phyloP scores from a whole-genome alignment of 768 basidiomycete genomes.

The Mycena alexandri region DNA sequence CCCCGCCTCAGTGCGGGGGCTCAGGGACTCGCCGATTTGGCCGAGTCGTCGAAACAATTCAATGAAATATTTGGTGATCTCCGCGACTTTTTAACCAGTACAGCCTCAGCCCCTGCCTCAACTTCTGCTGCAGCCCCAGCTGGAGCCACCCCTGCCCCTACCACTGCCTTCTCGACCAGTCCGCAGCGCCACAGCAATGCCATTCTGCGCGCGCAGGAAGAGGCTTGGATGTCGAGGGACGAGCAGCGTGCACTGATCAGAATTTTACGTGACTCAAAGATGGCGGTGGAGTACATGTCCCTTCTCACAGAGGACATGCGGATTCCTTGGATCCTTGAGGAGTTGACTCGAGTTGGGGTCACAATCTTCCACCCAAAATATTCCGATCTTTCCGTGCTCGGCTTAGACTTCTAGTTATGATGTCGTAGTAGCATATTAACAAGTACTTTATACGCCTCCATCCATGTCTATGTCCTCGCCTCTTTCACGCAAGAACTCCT shows the following conservation, averaged over 20 bases:
- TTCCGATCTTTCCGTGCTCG: not conserved
- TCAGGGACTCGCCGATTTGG: not conserved
- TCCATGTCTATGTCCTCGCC: not conserved
- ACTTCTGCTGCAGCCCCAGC: not conserved
- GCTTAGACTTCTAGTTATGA: not conserved
- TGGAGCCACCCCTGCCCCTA: too few relatives aligned
- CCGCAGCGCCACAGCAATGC: too few relatives aligned
- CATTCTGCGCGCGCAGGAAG: too few relatives aligned
- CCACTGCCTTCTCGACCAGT: not conserved
- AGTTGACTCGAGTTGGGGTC: not conserved
- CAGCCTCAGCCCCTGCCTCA: not conserved
- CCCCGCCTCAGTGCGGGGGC: slow-evolving; percentile 2
- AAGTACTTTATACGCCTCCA: too few relatives aligned
- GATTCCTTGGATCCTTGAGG: not conserved
- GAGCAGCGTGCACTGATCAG: not conserved
- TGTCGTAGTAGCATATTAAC: too few relatives aligned
- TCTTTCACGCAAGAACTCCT: not conserved
- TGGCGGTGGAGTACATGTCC: not conserved
- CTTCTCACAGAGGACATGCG: not conserved
- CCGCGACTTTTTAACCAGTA: not conserved
- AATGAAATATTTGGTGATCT: not conserved
- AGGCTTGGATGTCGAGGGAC: not conserved
- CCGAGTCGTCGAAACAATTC: not conserved
- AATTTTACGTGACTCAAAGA: not conserved
- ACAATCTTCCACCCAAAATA: not conserved